A percentile compares a stretch with the other conserved stretches of the same genome.
Evolutionary conservation across 495 filamentous ascomycete species (phyloP).

Genomic region (Recurvomyces mirabilis): DNA sequence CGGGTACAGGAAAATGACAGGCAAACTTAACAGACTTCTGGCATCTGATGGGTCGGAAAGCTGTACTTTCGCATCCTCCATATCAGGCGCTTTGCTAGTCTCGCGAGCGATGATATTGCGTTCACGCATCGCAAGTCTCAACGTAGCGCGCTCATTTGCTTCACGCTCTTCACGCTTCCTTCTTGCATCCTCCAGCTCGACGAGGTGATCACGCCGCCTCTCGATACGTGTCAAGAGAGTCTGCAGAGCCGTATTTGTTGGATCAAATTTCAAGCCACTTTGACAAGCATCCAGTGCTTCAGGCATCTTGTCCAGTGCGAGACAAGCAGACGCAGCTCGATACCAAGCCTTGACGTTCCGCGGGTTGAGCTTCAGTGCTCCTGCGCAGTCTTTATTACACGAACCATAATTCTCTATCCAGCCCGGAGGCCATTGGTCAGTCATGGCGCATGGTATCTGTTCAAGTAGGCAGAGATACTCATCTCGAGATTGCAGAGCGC

Average conservation of each 20-base stretch:
- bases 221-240: constrained; percentile 22
- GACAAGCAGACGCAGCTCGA: constrained; percentile 62
- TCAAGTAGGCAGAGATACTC: constrained; percentile 33
- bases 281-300: constrained; percentile 68
- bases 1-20: constrained; percentile 74
- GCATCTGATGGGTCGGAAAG: constrained; percentile 64
- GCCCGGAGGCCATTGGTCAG: background rate
- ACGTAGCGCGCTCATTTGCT: constrained; percentile 44
- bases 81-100: constrained; percentile 64
- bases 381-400: constrained; percentile 68
- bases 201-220: constrained; percentile 23
- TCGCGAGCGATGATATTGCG: constrained; percentile 55
- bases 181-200: constrained; percentile 26
- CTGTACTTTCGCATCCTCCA: constrained; percentile 46
- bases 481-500: constrained; percentile 75
- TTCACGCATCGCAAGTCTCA: constrained; percentile 60
- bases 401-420: constrained; percentile 71
- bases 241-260: constrained; percentile 46
- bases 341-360: constrained; percentile 81
- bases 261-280: constrained; percentile 59
- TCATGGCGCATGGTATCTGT: constrained; percentile 6
- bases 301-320: constrained; percentile 56
- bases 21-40: constrained; percentile 58
- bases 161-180: constrained; percentile 37
- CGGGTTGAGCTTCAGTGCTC: constrained; percentile 66